phyloP scores from a whole-genome alignment of 208 protist genomes.

The Crithidia bombi region DNA sequence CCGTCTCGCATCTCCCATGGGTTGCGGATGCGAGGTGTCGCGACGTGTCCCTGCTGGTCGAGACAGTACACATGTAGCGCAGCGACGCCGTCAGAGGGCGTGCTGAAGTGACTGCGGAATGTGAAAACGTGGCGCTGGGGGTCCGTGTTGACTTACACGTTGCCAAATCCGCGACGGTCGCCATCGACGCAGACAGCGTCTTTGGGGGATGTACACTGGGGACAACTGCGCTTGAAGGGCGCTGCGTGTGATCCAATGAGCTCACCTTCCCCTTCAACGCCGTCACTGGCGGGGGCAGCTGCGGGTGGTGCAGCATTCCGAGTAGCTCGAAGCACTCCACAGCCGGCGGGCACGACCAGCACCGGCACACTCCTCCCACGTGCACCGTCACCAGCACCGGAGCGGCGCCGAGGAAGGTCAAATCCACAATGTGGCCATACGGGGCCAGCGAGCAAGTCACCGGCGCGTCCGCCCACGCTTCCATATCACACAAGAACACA shows the following conservation, averaged over 20 bases:
- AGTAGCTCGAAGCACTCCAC: conserved; percentile 48
- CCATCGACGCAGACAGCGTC: not conserved
- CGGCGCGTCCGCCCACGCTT: conserved; percentile 34
- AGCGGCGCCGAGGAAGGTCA: conserved; percentile 48
- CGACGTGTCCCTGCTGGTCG: not conserved
- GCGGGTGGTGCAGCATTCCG: conserved; percentile 28
- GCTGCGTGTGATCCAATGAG: not conserved
- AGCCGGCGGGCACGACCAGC: conserved; percentile 63
- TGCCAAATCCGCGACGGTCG: not conserved
- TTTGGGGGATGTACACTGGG: not conserved
- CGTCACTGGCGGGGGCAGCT: not conserved
- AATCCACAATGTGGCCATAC: conserved; percentile 22
- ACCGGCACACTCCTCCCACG: conserved; percentile 42
- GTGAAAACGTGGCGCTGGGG: not conserved
- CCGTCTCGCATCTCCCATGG: not conserved
- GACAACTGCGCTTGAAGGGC: not conserved
- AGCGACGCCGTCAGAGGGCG: conserved; percentile 9
- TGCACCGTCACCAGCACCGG: conserved; percentile 54
- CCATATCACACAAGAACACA: conserved; percentile 62
- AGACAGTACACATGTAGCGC: not conserved
- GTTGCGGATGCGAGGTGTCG: not conserved
- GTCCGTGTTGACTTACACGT: not conserved
- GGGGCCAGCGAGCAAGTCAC: conserved; percentile 11
- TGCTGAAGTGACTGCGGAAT: not conserved
- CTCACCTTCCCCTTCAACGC: not conserved